Base-by-base conservation (phyloP, 2,329 filamentous ascomycete genomes). In the Fusarium buxicola region DNA sequence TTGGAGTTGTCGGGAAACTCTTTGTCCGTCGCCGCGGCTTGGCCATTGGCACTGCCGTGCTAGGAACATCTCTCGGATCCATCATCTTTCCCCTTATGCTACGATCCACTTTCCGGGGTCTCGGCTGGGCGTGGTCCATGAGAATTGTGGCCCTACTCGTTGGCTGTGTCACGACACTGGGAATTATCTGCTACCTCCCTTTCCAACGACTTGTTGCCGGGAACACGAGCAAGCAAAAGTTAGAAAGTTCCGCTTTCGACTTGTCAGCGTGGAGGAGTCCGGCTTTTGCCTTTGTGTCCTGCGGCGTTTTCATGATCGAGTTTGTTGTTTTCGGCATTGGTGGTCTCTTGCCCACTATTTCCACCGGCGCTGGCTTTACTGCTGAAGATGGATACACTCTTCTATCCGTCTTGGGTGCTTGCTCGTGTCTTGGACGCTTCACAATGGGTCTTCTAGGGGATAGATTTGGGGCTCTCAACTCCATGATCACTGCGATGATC, bases 311-410 rank as follows among this genome's bases (percentile, higher is more conserved):
- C 44, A 65, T 76, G 0, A 76, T 83, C 15, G 81, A 83, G 21
- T 78, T 82, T 38, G 79, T 80, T 16, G 73, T 82, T 5, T 82
- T 80, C 35, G 79, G 80, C 4, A 75, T 78, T 5, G 74, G 76
- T 1, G 77, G 78, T 0, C 74, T 82, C 3, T 66, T 82, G 1
- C 80, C 80, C 1, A 80, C 79, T 0, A 81, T 82, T 52, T 76
- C 76, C 0, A 74, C 70, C 1, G 64, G 43, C 1, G 58, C 58
- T 1, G 55, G 68, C 10, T 70, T 80, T 10, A 62, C 74, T 6
- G 46, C 68, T 0, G 66, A 78, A 8, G 72, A 73, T 0, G 77
- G 79, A 3, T 81, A 78, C 48, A 78, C 76, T 6, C 73, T 80
- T 5, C 70, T 82, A 1, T 77, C 80, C 0, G 72, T 80, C 1